These are phyloP conservation scores for Sphagnum magellanicum DNA, from an alignment of 228 moss, liverwort and hornwort species.

Conservation along the genomic window DNA sequence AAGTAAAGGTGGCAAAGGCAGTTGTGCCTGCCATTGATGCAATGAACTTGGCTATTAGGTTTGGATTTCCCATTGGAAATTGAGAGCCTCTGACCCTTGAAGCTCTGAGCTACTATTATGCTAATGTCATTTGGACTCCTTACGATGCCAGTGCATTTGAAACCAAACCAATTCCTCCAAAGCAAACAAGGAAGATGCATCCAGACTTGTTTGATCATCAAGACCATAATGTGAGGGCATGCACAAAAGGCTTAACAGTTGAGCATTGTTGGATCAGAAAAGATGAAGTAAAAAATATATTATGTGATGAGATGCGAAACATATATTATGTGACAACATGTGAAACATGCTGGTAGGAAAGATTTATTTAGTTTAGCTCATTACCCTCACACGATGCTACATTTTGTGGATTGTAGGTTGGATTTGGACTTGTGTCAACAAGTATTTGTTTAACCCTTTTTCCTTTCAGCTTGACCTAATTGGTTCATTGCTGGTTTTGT, in stretches of 20 bases:
- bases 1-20: conserved; percentile 91
- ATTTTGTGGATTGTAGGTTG: not conserved
- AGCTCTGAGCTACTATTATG: not conserved
- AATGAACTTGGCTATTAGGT: conserved; percentile 89
- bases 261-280: conserved; percentile 99
- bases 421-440: not conserved
- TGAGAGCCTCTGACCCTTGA: not conserved
- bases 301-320: conserved; percentile 88
- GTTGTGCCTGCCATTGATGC: conserved; percentile 96
- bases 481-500: too few species aligned
- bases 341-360: conserved; percentile 60
- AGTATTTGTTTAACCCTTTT: not conserved
- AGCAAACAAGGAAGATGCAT: conserved; percentile 90
- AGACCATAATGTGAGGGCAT: conserved; percentile 91
- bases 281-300: conserved; percentile 83
- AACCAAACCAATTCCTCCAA: conserved; percentile 93
- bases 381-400: not conserved
- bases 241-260: conserved; percentile 94
- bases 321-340: too few species aligned
- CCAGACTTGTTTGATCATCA: conserved; percentile 97
- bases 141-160: conserved; percentile 65
- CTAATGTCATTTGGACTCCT: not conserved
- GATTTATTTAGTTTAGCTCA: not conserved
- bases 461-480: not conserved
- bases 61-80: conserved; percentile 1